A percentile compares a stretch with the other conserved stretches of the same genome.
These are phyloP conservation scores for Malus sieversii DNA, from an alignment of 306 rosid genomes.

Conservation along the genomic window DNA sequence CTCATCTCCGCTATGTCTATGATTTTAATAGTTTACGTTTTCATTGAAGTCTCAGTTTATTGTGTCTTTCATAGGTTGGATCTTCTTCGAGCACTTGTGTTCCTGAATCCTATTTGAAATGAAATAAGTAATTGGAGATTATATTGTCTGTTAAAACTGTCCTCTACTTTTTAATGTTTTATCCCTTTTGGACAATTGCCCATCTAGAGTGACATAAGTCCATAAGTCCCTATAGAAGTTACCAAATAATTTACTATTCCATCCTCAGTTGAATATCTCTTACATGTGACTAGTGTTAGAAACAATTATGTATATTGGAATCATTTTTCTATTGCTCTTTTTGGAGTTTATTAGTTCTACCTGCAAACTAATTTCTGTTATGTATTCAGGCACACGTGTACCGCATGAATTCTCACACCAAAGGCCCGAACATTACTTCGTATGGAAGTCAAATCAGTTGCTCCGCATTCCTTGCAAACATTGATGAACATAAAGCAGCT, in stretches of 20 bases:
- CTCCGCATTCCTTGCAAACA: conserved; percentile 91
- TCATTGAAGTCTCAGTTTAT: neutral
- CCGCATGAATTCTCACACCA: conserved; percentile 17
- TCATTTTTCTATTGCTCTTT: neutral
- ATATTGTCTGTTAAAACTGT: neutral
- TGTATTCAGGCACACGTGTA: conserved; percentile 72
- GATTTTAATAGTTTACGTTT: neutral
- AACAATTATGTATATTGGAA: neutral
- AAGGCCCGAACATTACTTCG: conserved; percentile 31
- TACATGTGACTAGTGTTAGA: neutral
- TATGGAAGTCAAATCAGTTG: conserved; percentile 41
- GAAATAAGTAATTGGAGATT: neutral
- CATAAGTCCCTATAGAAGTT: neutral
- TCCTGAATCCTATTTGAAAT: neutral
- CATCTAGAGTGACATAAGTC: neutral
- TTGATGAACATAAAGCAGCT: conserved; percentile 59
- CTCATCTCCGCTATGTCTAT: neutral
- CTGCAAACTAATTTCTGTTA: neutral
- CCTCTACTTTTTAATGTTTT: neutral
- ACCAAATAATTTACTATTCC: neutral
- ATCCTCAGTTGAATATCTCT: neutral
- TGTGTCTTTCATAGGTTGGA: neutral
- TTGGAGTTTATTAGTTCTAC: neutral
- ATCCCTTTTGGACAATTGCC: neutral
- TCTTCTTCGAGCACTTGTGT: neutral